Conservation (phyloP, 1,139 yeast species). For the Saccharomyces hybrid region DNA sequence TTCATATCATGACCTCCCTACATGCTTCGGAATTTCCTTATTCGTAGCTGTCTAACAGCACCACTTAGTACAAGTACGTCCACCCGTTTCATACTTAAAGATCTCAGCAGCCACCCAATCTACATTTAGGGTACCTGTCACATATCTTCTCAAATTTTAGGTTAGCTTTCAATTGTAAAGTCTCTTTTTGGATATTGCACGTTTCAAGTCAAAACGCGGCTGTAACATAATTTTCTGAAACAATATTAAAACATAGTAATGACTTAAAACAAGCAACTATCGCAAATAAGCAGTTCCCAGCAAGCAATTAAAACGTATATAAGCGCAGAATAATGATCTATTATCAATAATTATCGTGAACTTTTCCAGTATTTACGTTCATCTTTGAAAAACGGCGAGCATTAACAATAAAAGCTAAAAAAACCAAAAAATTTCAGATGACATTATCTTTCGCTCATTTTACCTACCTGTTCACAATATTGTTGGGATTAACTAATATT, state of each 20-base stretch:
- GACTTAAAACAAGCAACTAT: not conserved
- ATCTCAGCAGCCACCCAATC: not conserved
- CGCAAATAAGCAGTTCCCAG: not conserved
- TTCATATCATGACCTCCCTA: not conserved
- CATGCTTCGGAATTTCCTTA: not conserved
- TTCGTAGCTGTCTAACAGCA: not conserved
- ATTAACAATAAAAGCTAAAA: not conserved
- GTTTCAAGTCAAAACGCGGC: not conserved
- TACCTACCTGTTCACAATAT: not conserved
- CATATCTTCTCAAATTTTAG: not conserved
- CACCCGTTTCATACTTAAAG: not conserved
- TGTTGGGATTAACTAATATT: not conserved
- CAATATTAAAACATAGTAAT: not conserved
- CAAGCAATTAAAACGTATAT: not conserved
- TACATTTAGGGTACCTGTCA: not conserved
- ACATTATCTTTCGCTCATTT: not conserved
- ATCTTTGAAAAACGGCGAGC: not conserved
- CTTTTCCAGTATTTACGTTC: not conserved
- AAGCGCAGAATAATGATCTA: not conserved
- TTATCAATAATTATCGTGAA: not conserved
- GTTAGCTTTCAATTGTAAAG: not conserved
- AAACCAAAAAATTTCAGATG: not conserved
- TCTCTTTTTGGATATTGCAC: not conserved
- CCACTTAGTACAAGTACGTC: not conserved
- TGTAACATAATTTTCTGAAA: not conserved